Evolutionary conservation across 352 stramenopile species (phyloP), one percentile per base, ranked within the genome.

Genomic region (Phytophthora foliorum): DNA sequence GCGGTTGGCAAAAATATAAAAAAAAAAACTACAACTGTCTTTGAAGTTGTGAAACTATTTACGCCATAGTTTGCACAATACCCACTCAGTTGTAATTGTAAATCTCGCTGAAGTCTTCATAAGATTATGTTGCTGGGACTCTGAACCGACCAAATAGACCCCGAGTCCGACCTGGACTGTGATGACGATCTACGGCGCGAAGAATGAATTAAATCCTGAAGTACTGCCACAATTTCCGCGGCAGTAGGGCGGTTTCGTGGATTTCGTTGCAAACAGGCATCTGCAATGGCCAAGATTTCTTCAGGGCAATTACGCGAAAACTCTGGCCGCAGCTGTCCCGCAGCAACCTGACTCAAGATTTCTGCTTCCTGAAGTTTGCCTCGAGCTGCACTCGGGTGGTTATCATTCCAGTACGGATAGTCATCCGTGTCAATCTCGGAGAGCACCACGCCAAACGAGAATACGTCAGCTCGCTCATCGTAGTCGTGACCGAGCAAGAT

Each of bases 321-420:
- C 25, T 72, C 52, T 4, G 78, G 77, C 16, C 77, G 71, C 16
- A 86, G 32, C 34, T 67, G 42, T 4, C 79, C 83, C 5, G 64
- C 57, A 7, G 79, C 79, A 2, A 91, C 83, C 51, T 79, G 59
- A 38, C 64, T 75, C 32, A 90, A 46, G 39, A 91, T 86, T 49
- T 75, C 67, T n/a, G 75, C 75, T 50, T 90, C 68, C 31, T 85
- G 67, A n/a, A 80, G 60, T 54, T 80, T 80, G 13, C 63, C 67
- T 36, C 80, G 58, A 22, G 46, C 59, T 41, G 58, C 32, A 9
- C 60, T 36, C 2, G 50, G 51, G 56, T 85, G 76, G 17, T 73
- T 72, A 24, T 78, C 72, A 38, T 82, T 82, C 69, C 80, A 88
- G 48, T 82, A 87, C 36, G 79, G 79, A 52, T 84, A 87, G 41